Evolutionary conservation across 257 asterid species (phyloP).

Genomic region (Nicotiana paniculata): DNA sequence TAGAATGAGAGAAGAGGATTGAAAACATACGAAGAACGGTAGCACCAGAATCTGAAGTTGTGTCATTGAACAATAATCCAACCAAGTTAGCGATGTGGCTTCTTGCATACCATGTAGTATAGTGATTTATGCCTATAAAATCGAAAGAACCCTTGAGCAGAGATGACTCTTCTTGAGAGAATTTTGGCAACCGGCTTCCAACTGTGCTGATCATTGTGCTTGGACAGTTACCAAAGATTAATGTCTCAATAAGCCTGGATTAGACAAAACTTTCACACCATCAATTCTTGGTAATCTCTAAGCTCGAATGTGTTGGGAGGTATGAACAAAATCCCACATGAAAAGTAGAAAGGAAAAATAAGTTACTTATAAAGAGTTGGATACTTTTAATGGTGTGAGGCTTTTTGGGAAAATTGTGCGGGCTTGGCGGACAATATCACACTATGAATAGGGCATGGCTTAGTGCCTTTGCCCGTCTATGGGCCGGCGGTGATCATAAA

Average conservation of each 20-base stretch:
- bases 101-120: conserved; percentile 14
- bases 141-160: conserved; percentile 13
- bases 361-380: too few relatives aligned
- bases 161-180: background rate
- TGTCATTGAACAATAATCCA: conserved; percentile 48
- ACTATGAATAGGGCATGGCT: too few relatives aligned
- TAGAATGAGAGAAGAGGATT: background rate
- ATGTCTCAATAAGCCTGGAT: conserved; percentile 10
- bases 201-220: background rate
- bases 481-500: too few relatives aligned
- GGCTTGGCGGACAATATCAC: too few relatives aligned
- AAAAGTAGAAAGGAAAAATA: too few relatives aligned
- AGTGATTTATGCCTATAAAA: conserved; percentile 16
- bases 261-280: background rate
- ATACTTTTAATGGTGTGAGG: too few relatives aligned
- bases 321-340: too few relatives aligned
- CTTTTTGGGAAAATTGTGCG: too few relatives aligned
- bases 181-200: conserved; percentile 4
- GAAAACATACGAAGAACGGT: conserved; percentile 42
- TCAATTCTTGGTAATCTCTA: background rate
- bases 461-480: too few relatives aligned
- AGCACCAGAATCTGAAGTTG: conserved; percentile 59
- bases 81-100: conserved; percentile 30
- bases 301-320: fast-evolving
- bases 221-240: conserved; percentile 4